Percentiles rank a stretch among this genome's conserved stretches.
Evolutionary conservation across 345 rosid species (phyloP).

Genomic region (Luvunga scandens): DNA sequence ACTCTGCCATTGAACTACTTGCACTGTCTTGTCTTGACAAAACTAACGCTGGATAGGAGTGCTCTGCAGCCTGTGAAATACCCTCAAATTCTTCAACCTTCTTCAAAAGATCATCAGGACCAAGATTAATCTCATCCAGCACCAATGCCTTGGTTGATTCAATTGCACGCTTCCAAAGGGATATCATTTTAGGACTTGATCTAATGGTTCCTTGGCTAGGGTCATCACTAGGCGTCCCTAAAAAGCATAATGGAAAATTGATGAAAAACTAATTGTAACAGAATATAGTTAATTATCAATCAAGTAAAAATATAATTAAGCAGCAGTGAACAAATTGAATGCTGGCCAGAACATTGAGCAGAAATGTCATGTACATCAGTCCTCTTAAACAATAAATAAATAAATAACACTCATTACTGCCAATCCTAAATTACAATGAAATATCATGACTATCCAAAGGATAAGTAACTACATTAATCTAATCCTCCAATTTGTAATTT

Average conservation of each 20-base stretch:
- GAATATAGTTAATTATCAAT: not conserved
- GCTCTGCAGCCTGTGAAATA: constrained; percentile 65
- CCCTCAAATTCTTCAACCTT: constrained; percentile 77
- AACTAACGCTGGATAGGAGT: constrained; percentile 64
- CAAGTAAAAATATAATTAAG: not conserved
- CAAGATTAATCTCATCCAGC: constrained; percentile 49
- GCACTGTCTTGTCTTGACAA: constrained; percentile 33
- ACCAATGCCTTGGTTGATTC: constrained; percentile 67
- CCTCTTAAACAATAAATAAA: not conserved
- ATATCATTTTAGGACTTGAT: constrained; percentile 80
- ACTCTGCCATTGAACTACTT: constrained; percentile 23
- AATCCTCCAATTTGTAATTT: not conserved
- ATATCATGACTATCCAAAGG: not conserved
- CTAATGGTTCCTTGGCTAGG: constrained; percentile 27
- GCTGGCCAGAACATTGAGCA: not conserved
- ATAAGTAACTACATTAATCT: not conserved
- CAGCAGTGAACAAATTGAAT: not conserved
- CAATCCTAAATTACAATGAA: not conserved
- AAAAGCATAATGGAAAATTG: constrained; percentile 12
- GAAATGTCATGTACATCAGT: not conserved
- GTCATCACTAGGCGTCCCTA: constrained; percentile 28
- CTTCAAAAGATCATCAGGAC: constrained; percentile 64
- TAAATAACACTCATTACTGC: not conserved
- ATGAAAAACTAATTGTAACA: not conserved
- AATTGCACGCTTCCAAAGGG: constrained; percentile 66